Conservation (phyloP, 345 rosid genomes). For the Pelargonium nanum region DNA sequence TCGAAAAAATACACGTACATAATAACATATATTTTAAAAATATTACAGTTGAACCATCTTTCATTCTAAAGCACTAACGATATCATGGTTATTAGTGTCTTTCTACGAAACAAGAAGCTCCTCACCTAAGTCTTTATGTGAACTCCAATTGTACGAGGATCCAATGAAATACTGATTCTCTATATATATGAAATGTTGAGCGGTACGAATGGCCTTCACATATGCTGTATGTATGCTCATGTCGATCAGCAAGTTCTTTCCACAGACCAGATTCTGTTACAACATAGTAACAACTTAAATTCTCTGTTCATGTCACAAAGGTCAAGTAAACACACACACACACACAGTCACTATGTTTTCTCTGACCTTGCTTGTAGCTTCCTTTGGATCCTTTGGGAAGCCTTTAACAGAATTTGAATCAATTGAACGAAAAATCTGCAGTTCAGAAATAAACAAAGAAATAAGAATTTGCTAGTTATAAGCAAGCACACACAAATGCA, state of each 20-base stretch:
- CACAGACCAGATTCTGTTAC: slow-evolving; percentile 73
- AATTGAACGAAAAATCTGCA: slow-evolving; percentile 86
- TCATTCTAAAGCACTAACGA: too few relatives aligned
- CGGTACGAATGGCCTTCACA: slow-evolving; percentile 92
- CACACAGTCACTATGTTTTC: slow-evolving; percentile 1
- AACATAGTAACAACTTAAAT: slow-evolving; percentile 18
- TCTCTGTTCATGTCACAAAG: neutral
- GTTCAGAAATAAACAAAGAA: slow-evolving; percentile 7
- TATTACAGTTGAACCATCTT: neutral
- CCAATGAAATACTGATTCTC: slow-evolving; percentile 97
- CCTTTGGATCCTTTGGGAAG: slow-evolving; percentile 84
- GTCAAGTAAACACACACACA: neutral
- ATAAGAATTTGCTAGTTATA: slow-evolving; percentile 1
- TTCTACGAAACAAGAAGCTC: slow-evolving; percentile 3
- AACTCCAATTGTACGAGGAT: slow-evolving; percentile 80
- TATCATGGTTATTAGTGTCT: neutral
- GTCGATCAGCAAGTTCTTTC: slow-evolving; percentile 89
- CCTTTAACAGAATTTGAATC: slow-evolving; percentile 83
- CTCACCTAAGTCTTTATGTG: slow-evolving; percentile 64
- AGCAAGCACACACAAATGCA: neutral
- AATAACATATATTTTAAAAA: neutral
- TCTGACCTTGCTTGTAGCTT: slow-evolving; percentile 62
- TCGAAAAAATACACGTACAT: too few relatives aligned
- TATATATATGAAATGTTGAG: slow-evolving; percentile 89
- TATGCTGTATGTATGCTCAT: slow-evolving; percentile 99